Evolutionary conservation across 2,329 filamentous ascomycete species (phyloP).

Genomic region (Aureobasidium subglaciale): DNA sequence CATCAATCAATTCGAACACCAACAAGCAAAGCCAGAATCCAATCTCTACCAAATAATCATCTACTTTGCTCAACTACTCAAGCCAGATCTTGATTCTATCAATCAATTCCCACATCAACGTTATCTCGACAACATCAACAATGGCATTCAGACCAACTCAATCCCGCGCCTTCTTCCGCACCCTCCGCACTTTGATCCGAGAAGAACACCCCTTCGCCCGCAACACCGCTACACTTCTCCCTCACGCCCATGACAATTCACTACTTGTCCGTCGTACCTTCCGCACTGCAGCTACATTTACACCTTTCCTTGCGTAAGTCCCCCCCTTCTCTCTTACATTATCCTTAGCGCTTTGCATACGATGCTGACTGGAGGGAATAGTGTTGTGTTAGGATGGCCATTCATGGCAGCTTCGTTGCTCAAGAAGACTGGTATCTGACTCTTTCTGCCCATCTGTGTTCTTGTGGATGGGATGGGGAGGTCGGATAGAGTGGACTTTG

Average conservation of each 20-base stretch:
- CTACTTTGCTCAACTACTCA: background rate
- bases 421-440: conserved; percentile 7
- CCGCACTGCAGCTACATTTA: background rate
- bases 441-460: background rate
- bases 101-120: too few relatives aligned
- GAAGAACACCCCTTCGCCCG: conserved; percentile 6
- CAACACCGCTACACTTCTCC: background rate
- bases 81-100: too few relatives aligned
- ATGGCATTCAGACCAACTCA: conserved; percentile 15
- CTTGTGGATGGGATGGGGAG: background rate
- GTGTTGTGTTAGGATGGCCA: background rate
- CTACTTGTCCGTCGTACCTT: background rate
- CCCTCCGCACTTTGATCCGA: background rate
- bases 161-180: conserved; percentile 14
- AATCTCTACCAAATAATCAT: background rate
- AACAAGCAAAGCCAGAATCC: background rate
- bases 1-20: too few relatives aligned
- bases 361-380: background rate
- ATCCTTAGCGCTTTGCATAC: too few relatives aligned
- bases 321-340: background rate
- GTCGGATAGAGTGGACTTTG: background rate
- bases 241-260: conserved; percentile 6
- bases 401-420: background rate
- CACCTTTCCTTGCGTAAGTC: conserved; percentile 2
- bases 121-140: background rate